phyloP scores from a whole-genome alignment of 2,329 filamentous ascomycete species.

The Elsinoe fawcettii region DNA sequence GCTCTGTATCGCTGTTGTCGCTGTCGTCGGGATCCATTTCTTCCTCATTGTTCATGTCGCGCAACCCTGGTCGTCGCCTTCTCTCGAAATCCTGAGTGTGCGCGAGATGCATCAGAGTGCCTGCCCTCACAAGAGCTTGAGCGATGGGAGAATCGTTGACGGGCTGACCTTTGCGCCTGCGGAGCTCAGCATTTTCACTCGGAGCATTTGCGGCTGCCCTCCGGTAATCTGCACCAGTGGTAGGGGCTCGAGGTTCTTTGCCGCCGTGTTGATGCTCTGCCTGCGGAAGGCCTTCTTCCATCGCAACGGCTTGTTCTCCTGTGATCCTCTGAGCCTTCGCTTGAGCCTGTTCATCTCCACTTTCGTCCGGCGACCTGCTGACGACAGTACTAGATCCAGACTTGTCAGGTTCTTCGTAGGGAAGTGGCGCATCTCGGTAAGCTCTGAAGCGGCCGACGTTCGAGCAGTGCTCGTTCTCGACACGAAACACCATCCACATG shows the following conservation, averaged over 20 bases:
- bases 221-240: constrained; percentile 18
- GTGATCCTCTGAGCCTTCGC: not conserved
- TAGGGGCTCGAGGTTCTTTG: constrained; percentile 21
- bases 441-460: constrained; percentile 89
- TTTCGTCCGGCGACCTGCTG: not conserved
- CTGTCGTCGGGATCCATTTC: constrained; percentile 25
- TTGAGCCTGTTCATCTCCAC: constrained; percentile 1
- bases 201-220: not conserved
- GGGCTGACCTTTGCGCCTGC: constrained; percentile 18
- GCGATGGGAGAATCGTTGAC: constrained; percentile 32
- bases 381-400: constrained; percentile 17
- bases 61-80: constrained; percentile 49
- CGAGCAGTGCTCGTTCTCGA: constrained; percentile 95
- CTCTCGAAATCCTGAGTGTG: constrained; percentile 91
- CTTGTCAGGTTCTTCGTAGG: constrained; percentile 49
- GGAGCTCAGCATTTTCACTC: constrained; percentile 14
- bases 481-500: constrained; percentile 85
- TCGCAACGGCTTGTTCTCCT: not conserved
- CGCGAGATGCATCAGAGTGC: constrained; percentile 68
- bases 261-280: not conserved
- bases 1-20: constrained; percentile 29
- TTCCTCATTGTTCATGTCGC: constrained; percentile 19
- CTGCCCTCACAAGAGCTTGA: constrained; percentile 45
- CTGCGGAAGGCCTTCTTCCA: constrained; percentile 5
- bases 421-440: constrained; percentile 75